Percentiles rank a stretch among this genome's conserved stretches.
phyloP scores from a whole-genome alignment of 768 basidiomycete genomes.

The Xerocomus brunneocitrinus region DNA sequence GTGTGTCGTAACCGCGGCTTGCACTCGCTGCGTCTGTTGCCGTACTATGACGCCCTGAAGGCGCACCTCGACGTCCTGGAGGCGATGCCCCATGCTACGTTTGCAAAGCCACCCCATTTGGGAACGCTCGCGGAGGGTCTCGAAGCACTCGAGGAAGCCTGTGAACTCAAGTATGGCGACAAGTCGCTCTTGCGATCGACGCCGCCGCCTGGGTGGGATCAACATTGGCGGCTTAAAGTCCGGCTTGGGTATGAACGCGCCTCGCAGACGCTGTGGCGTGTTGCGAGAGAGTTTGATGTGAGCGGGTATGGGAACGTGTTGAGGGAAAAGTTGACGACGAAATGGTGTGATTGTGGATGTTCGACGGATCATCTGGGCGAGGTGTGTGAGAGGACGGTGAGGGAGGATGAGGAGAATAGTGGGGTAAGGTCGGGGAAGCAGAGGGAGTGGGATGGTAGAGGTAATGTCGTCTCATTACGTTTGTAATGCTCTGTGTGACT shows the following conservation, averaged over 20 bases:
- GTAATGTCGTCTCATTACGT: constrained; percentile 22
- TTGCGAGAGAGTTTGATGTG: constrained; percentile 68
- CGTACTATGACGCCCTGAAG: constrained; percentile 55
- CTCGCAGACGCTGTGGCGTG: constrained; percentile 62
- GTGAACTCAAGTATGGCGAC: constrained; percentile 50
- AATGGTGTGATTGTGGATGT: constrained; percentile 81
- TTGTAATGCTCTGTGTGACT: not conserved
- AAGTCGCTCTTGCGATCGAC: constrained; percentile 30
- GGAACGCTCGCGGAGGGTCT: constrained; percentile 55
- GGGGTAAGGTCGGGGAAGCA: constrained; percentile 60
- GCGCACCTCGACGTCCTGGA: constrained; percentile 60
- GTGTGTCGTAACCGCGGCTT: constrained; percentile 63
- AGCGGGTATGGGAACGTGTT: constrained; percentile 66
- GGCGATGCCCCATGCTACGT: constrained; percentile 49
- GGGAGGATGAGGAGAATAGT: constrained; percentile 63
- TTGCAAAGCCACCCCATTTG: constrained; percentile 64
- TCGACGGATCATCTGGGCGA: constrained; percentile 75
- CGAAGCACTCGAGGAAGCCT: constrained; percentile 61
- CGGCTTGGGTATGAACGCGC: constrained; percentile 62
- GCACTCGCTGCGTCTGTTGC: constrained; percentile 62
- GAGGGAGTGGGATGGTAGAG: constrained; percentile 74
- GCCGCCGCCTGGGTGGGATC: constrained; percentile 43
- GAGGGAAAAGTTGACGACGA: constrained; percentile 65
- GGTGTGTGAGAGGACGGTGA: constrained; percentile 68
- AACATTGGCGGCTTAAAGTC: constrained; percentile 57